A percentile compares a stretch with the other conserved stretches of the same genome.
These are phyloP conservation scores for Hypoxylon sp. DNA, from an alignment of 2,329 filamentous ascomycete genomes.

Conservation along the genomic window DNA sequence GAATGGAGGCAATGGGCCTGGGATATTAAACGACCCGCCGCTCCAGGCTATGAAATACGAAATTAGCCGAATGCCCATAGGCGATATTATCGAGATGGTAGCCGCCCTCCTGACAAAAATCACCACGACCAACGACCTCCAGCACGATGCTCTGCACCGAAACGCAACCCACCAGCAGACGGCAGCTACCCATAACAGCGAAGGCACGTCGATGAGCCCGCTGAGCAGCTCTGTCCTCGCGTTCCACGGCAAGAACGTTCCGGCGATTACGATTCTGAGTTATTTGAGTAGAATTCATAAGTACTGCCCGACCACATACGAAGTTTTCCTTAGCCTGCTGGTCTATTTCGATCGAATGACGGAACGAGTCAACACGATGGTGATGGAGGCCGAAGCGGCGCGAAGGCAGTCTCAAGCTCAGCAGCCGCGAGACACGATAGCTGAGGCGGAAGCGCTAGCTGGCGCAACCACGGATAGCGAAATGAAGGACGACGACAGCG, in stretches of 20 bases:
- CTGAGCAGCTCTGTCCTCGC: slow-evolving; percentile 79
- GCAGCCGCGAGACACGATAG: slow-evolving; percentile 19
- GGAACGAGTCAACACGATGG: slow-evolving; percentile 87
- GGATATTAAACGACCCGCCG: slow-evolving; percentile 63
- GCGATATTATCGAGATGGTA: slow-evolving; percentile 99
- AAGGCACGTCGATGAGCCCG: slow-evolving; percentile 68
- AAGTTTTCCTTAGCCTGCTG: slow-evolving; percentile 93
- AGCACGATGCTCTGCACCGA: slow-evolving; percentile 91
- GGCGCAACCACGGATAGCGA: slow-evolving; percentile 48
- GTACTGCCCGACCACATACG: slow-evolving; percentile 98
- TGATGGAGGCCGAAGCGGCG: slow-evolving; percentile 73
- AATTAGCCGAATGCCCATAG: slow-evolving; percentile 96
- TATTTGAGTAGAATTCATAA: slow-evolving; percentile 97
- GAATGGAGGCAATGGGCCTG: slow-evolving; percentile 60
- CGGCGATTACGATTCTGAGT: slow-evolving; percentile 95
- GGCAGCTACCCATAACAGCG: slow-evolving; percentile 58
- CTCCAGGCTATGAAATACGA: slow-evolving; percentile 79
- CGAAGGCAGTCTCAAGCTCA: slow-evolving; percentile 55
- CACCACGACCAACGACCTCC: slow-evolving; percentile 92
- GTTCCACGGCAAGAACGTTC: slow-evolving; percentile 98
- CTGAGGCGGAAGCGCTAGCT: slow-evolving; percentile 20
- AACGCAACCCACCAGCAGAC: slow-evolving; percentile 70
- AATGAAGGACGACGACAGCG: slow-evolving; percentile 53
- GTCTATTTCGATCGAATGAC: slow-evolving; percentile 99
- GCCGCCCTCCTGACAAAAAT: slow-evolving; percentile 96